Evolutionary conservation across 352 stramenopile species (phyloP), one percentile per base, ranked within the genome.

Genomic region (Lagenidium sp.): DNA sequence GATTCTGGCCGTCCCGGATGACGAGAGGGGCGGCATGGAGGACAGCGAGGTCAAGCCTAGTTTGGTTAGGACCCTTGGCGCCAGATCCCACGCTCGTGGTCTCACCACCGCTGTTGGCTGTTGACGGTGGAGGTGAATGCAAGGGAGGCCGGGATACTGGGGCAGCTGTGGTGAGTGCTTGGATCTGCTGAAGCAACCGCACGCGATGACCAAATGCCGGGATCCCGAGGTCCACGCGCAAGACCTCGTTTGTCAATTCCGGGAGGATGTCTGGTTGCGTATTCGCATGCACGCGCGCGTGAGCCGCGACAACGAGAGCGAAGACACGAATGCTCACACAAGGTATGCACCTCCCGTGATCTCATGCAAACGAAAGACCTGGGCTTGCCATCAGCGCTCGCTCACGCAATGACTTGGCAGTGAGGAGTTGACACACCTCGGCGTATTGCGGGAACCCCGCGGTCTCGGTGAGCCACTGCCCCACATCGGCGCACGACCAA

Each of bases 21-120:
- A 87, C 72, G 13, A 90, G 68, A 37, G 78, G 78, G 16, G 78
- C 75, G n/a, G 78, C 78, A 24, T 90, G 78, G 18, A 90, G 75
- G 32, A 90, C 78, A 36, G 82, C 70, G n/a, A 90, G 57, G 42
- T 90, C 72, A 23, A 90, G 57, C 34, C 60, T 66, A 41, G 83
- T 86, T 10, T 60, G 47, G 8, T 69, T 62, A 2, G 56, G 65
- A 25, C 44, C 46, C 43, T 43, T 4, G 43, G 52, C 12, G 19
- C 20, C 22, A 31, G 22, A 10, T 8, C 2, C 13, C 16, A 32
- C 24, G 35, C n/a, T 26, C 38, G 6, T 29, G 45, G 13, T n/a
- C n/a, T n/a, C n/a, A n/a, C n/a, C n/a, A n/a, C n/a, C n/a, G n/a
- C n/a, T n/a, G n/a, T n/a, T n/a, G 23, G 35, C 19, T 10, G 46